phyloP scores from a whole-genome alignment of 2,329 filamentous ascomycete genomes.

The Aspergillus thermomutatus region DNA sequence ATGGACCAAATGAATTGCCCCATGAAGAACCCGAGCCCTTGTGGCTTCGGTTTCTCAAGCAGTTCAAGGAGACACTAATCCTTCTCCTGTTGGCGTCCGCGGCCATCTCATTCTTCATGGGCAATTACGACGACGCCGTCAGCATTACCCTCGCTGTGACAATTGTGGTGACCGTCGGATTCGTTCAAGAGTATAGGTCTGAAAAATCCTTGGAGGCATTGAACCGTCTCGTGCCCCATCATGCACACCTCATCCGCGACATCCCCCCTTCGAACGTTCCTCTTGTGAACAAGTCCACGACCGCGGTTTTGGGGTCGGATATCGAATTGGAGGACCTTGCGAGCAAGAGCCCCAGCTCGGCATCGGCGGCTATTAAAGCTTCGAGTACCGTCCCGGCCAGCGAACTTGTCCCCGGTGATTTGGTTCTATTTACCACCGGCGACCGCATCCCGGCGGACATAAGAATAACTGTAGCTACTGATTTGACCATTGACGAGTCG shows the following conservation, averaged over 20 bases:
- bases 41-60: slow-evolving; percentile 92
- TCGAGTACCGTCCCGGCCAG: slow-evolving; percentile 83
- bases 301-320: slow-evolving; percentile 32
- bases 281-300: slow-evolving; percentile 19
- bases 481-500: slow-evolving; percentile 92
- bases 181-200: slow-evolving; percentile 94
- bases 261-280: slow-evolving; percentile 23
- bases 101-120: slow-evolving; percentile 80
- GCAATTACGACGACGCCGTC: slow-evolving; percentile 90
- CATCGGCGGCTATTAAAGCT: slow-evolving; percentile 65
- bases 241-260: slow-evolving; percentile 85
- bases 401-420: slow-evolving; percentile 84
- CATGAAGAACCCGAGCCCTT: slow-evolving; percentile 90
- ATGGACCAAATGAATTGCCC: slow-evolving; percentile 91
- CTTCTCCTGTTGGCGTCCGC: slow-evolving; percentile 87
- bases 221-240: slow-evolving; percentile 89
- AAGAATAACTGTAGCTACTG: slow-evolving; percentile 83
- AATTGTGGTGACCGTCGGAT: slow-evolving; percentile 93
- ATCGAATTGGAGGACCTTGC: slow-evolving; percentile 50
- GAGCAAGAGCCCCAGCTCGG: slow-evolving; percentile 48
- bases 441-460: slow-evolving; percentile 96
- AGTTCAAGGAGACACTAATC: slow-evolving; percentile 95
- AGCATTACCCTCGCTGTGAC: slow-evolving; percentile 95
- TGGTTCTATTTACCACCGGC: slow-evolving; percentile 91
- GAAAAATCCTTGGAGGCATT: slow-evolving; percentile 96